Base-by-base conservation (phyloP, 257 asterid species). In the Anisodus acutangulus region DNA sequence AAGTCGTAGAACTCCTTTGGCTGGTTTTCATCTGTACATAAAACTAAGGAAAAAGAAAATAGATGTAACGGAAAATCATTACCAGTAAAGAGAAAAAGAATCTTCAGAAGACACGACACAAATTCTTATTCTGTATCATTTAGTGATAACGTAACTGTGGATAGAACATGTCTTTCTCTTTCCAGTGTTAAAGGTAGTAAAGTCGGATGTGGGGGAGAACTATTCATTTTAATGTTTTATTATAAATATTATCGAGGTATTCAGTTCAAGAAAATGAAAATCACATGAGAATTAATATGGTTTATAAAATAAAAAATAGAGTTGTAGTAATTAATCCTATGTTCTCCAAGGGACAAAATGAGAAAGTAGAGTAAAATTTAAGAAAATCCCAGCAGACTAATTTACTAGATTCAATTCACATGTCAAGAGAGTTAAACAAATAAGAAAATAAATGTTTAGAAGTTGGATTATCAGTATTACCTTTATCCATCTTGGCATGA, bases 1-100 rank as follows among this genome's bases (percentile, higher is more conserved):
- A 93, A 94, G 83, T 94, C 92, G 82, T 90, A 92, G 86, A 93
- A 93, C 88, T 93, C 94, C 82, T 89, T 92, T 62, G 87, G 88
- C 83, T 89, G 84, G 35, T 85, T 86, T 66, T 88, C 41, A n/a
- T 9, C 37, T 45, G 17, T 17, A 9, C 37, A 43, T 16, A 41
- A 11, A 72, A n/a, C 54, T 49, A 72, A 37, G 5, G 3, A 49
- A n/a, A 0, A 2, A 13, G 10, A 39, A 8, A 0, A 47, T 6
- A 39, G 12, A 70, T 0, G 11, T 41, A 58, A 58, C 7, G 64
- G 4, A 58, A 58, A 2, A 5, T 58, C 31, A 58, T 58, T 58
- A 58, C n/a, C 64, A 58, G 17, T 22, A 58, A 58, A 55, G 60
- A 55, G 60, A 55, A 0, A 55, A 55, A 55, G 60, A 2, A 55